phyloP scores from a whole-genome alignment of 179 eudicot genomes.

The Sideroxylon spinosum region DNA sequence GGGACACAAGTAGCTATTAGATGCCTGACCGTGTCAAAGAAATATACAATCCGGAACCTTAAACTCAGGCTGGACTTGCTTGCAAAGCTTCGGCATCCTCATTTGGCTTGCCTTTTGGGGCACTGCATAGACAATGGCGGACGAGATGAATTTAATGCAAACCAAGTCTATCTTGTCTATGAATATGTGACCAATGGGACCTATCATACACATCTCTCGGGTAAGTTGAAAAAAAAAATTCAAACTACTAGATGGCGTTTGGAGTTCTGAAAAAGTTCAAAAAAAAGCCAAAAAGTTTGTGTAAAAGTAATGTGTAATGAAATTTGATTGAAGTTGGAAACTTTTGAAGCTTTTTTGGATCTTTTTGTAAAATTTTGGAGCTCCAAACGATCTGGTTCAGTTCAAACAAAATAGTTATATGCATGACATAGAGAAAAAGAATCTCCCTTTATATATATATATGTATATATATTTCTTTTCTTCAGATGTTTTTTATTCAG shows the following conservation, averaged over 20 bases:
- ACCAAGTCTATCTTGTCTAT: slow-evolving; percentile 69
- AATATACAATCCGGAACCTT: slow-evolving; percentile 55
- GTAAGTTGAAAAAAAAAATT: slow-evolving; percentile 32
- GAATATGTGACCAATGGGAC: slow-evolving; percentile 75
- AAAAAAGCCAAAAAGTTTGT: too few species aligned
- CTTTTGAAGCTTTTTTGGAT: too few species aligned
- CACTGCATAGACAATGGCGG: slow-evolving; percentile 62
- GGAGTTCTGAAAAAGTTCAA: too few species aligned
- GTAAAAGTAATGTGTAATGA: too few species aligned
- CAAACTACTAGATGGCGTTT: not conserved
- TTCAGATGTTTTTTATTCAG: not conserved
- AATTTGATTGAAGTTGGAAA: too few species aligned
- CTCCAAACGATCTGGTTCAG: too few species aligned
- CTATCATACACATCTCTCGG: slow-evolving; percentile 53
- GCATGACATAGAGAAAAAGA: not conserved
- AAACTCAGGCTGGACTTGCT: slow-evolving; percentile 76
- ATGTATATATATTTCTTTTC: too few species aligned
- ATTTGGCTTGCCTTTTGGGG: slow-evolving; percentile 85
- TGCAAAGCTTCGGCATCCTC: slow-evolving; percentile 77
- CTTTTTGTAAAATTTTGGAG: too few species aligned
- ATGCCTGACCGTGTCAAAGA: slow-evolving; percentile 55
- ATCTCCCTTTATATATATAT: not conserved
- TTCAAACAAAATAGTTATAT: not conserved
- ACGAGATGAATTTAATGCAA: slow-evolving; percentile 41
- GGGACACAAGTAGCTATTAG: slow-evolving; percentile 67